Percentiles rank a stretch among this genome's conserved stretches.
These are phyloP conservation scores for Rhypophila decipiens DNA, from an alignment of 495 filamentous ascomycete species.

Conservation along the genomic window DNA sequence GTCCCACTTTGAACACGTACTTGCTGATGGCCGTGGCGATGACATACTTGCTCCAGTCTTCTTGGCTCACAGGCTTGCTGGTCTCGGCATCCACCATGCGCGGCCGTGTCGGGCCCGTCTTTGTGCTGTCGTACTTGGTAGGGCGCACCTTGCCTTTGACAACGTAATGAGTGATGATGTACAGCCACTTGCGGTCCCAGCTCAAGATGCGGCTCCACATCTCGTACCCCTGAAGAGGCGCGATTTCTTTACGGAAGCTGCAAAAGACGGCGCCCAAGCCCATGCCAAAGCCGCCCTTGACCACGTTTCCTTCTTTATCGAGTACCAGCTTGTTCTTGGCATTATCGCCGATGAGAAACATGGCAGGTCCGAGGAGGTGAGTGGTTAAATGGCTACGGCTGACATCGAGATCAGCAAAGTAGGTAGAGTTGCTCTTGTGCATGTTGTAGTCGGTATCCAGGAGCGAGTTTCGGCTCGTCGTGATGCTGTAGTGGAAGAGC, in stretches of 20 bases:
- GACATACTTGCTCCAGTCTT: slow-evolving; percentile 49
- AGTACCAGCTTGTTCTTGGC: slow-evolving; percentile 32
- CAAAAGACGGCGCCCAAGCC: slow-evolving; percentile 63
- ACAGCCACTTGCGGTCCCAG: slow-evolving; percentile 61
- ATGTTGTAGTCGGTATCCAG: slow-evolving; percentile 76
- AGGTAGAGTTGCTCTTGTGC: slow-evolving; percentile 80
- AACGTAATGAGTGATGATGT: slow-evolving; percentile 49
- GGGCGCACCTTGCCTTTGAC: slow-evolving; percentile 50
- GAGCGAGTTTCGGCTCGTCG: slow-evolving; percentile 50
- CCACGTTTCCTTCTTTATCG: slow-evolving; percentile 25
- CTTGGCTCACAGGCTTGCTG: slow-evolving; percentile 34
- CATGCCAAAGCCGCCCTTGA: slow-evolving; percentile 45
- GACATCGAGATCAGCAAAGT: slow-evolving; percentile 76
- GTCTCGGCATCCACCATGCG: slow-evolving; percentile 25
- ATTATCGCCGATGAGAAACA: slow-evolving; percentile 35
- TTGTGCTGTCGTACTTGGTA: slow-evolving; percentile 25
- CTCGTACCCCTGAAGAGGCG: slow-evolving; percentile 62
- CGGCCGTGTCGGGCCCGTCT: slow-evolving; percentile 13
- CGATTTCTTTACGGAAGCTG: slow-evolving; percentile 63
- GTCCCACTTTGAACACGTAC: slow-evolving; percentile 85
- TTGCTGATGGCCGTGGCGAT: slow-evolving; percentile 74
- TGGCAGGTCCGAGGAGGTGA: slow-evolving; percentile 46
- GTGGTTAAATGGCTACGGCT: slow-evolving; percentile 55
- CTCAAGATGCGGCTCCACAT: slow-evolving; percentile 62
- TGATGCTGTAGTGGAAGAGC: slow-evolving; percentile 62